Conservation (phyloP, 2,329 filamentous ascomycete genomes). For the Epicoccum nigrum region DNA sequence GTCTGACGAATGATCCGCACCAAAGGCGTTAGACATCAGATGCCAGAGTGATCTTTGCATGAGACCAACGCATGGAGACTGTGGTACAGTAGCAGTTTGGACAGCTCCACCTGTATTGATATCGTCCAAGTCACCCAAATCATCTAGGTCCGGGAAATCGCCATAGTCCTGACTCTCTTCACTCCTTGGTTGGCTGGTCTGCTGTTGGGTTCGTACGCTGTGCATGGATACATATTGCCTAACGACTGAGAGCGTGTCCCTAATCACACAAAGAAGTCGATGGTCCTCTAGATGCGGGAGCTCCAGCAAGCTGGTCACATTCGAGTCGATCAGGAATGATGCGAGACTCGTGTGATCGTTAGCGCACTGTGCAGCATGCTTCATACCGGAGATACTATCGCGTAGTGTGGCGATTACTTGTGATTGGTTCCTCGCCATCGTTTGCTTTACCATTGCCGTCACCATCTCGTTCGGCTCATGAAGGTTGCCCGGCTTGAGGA, state of each 20-base stretch:
- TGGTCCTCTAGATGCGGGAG: constrained; percentile 58
- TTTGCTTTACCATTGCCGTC: constrained; percentile 56
- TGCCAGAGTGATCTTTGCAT: constrained; percentile 58
- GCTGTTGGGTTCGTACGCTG: constrained; percentile 21
- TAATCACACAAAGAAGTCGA: constrained; percentile 54
- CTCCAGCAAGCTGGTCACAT: constrained; percentile 55
- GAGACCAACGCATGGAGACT: constrained; percentile 42
- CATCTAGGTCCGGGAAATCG: constrained; percentile 62
- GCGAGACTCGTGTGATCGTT: constrained; percentile 50
- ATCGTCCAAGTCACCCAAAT: constrained; percentile 53
- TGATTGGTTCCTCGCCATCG: constrained; percentile 62
- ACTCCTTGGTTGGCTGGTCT: constrained; percentile 46
- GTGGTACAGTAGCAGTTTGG: not conserved
- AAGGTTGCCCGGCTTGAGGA: constrained; percentile 49
- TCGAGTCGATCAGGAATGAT: constrained; percentile 52
- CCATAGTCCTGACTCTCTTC: constrained; percentile 71
- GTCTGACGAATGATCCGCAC: constrained; percentile 60
- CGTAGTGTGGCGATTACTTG: constrained; percentile 62
- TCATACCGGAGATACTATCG: constrained; percentile 59
- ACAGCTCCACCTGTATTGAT: constrained; percentile 21
- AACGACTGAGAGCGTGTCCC: constrained; percentile 58
- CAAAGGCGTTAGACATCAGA: constrained; percentile 66
- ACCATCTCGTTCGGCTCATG: constrained; percentile 50
- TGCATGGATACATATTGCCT: constrained; percentile 45
- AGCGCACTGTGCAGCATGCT: constrained; percentile 54